Conservation (phyloP, 1,284 basidiomycete species). For the Ganoderma lingzhi region DNA sequence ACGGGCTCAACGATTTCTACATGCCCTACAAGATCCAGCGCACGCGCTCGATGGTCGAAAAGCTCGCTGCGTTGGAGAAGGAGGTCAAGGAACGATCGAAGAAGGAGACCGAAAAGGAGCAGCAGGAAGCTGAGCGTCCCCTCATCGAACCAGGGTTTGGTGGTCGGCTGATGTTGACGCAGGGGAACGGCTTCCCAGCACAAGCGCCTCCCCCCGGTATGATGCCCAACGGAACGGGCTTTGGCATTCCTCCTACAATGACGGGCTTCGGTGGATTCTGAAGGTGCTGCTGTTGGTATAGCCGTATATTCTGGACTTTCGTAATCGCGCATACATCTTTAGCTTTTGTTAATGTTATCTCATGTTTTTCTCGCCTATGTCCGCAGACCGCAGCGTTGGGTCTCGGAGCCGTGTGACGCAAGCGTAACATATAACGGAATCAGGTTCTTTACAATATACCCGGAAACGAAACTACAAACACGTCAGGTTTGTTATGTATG, state of each 20-base stretch:
- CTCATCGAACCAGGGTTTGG: slow-evolving; percentile 83
- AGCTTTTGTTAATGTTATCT: slow-evolving; percentile 31
- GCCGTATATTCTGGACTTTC: slow-evolving; percentile 34
- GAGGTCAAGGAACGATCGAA: slow-evolving; percentile 83
- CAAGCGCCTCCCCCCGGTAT: slow-evolving; percentile 53
- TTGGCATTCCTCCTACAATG: slow-evolving; percentile 54
- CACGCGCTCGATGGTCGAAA: slow-evolving; percentile 78
- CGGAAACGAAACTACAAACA: not conserved
- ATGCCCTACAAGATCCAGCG: slow-evolving; percentile 95
- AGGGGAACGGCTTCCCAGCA: slow-evolving; percentile 63
- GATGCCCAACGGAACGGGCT: slow-evolving; percentile 37
- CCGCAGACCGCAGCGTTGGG: not conserved
- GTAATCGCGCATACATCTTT: slow-evolving; percentile 35
- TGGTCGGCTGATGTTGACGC: slow-evolving; percentile 70
- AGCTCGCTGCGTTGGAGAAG: slow-evolving; percentile 80
- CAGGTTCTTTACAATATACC: not conserved
- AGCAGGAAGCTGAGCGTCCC: slow-evolving; percentile 81
- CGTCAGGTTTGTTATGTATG: not conserved
- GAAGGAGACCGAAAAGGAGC: slow-evolving; percentile 88
- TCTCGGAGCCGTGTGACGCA: not conserved
- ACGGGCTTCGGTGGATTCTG: slow-evolving; percentile 47
- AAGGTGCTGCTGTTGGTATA: slow-evolving; percentile 29
- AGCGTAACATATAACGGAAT: not conserved
- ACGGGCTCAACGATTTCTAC: slow-evolving; percentile 94
- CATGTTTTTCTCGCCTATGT: not conserved